A percentile compares a stretch with the other conserved stretches of the same genome.
These are phyloP conservation scores for Tinospora cordifolia DNA, from an alignment of 164 flowering plant genomes.

Conservation along the genomic window DNA sequence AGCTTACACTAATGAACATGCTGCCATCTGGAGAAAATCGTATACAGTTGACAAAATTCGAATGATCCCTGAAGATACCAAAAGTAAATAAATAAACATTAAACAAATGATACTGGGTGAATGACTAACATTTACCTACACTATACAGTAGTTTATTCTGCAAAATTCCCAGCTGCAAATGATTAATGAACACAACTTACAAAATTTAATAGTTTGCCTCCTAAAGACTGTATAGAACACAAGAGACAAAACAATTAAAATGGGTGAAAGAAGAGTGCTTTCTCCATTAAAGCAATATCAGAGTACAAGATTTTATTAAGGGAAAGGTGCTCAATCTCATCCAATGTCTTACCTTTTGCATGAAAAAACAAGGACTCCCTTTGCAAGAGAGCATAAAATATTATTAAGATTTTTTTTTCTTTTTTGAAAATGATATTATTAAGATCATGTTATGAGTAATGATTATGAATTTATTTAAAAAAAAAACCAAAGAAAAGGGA, in stretches of 20 bases:
- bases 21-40: conserved; percentile 95
- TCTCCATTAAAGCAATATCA: background rate
- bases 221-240: background rate
- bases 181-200: background rate
- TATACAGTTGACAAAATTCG: conserved; percentile 89
- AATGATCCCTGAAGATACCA: conserved; percentile 62
- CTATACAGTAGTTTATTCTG: background rate
- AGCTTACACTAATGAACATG: conserved; percentile 87
- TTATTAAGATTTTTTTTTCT: too few relatives aligned
- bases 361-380: background rate
- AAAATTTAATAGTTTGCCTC: background rate
- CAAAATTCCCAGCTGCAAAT: background rate
- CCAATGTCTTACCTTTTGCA: background rate
- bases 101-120: background rate
- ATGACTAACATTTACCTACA: background rate
- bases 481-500: too few relatives aligned
- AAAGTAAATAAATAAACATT: background rate
- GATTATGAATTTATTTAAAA: too few relatives aligned
- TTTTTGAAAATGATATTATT: too few relatives aligned
- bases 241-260: background rate
- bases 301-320: background rate
- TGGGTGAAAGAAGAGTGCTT: background rate
- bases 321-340: background rate
- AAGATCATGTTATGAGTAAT: too few relatives aligned
- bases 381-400: background rate